Conservation (phyloP, 2,329 filamentous ascomycete genomes). For the Beauveria rudraprayagi region DNA sequence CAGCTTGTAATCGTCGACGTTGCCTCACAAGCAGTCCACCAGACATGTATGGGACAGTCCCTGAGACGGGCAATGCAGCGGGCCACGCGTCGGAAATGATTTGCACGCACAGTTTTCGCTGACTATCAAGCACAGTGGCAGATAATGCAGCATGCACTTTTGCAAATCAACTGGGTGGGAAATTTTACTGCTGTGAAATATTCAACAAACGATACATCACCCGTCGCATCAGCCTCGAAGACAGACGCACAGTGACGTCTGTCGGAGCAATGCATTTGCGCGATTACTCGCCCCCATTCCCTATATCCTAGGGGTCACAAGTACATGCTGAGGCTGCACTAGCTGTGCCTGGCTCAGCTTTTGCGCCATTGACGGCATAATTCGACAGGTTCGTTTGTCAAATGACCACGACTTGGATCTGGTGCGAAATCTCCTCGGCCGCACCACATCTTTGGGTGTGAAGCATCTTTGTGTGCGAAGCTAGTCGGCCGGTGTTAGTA, state of each 20-base stretch:
- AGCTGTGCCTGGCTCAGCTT: neutral
- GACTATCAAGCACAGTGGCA: neutral
- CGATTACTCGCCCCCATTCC: neutral
- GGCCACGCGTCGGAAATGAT: neutral
- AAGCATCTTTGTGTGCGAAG: neutral
- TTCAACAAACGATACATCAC: neutral
- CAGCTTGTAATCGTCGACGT: conserved; percentile 1
- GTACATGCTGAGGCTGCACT: neutral
- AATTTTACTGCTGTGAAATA: neutral
- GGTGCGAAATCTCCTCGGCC: neutral
- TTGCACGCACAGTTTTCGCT: neutral
- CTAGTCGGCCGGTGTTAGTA: conserved; percentile 5
- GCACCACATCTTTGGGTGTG: conserved; percentile 1
- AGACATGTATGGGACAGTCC: neutral
- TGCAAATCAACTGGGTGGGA: neutral
- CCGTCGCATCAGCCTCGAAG: neutral
- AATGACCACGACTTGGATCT: neutral
- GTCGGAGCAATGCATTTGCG: neutral
- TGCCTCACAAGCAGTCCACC: neutral
- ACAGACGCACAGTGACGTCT: neutral
- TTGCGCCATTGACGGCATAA: conserved; percentile 2
- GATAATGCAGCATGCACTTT: neutral
- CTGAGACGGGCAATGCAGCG: neutral
- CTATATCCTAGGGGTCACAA: neutral
- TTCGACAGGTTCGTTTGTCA: neutral